A percentile compares a stretch with the other conserved stretches of the same genome.
Conservation (phyloP, 2,329 filamentous ascomycete genomes). For the Pseudocercospora cruenta region DNA sequence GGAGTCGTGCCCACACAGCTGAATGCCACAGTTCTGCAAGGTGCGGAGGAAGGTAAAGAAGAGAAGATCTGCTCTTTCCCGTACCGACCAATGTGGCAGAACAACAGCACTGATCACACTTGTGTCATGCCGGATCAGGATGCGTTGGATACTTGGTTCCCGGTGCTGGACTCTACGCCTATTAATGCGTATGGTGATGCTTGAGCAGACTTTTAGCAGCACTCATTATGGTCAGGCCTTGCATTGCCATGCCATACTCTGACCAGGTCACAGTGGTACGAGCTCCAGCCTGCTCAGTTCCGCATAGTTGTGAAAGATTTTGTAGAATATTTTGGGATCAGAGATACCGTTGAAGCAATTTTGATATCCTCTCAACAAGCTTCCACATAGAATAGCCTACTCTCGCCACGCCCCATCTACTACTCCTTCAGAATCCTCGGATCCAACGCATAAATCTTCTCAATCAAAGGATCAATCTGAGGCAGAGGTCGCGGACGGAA, state of each 20-base stretch:
- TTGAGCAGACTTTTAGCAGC: not conserved
- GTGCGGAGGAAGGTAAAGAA: slow-evolving; percentile 12
- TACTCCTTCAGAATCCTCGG: not conserved
- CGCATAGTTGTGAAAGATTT: not conserved
- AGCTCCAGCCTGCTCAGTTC: not conserved
- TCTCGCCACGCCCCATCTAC: not conserved
- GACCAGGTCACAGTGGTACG: too few relatives aligned
- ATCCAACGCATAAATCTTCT: not conserved
- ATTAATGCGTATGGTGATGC: slow-evolving; percentile 17
- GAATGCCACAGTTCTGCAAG: slow-evolving; percentile 21
- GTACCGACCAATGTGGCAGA: slow-evolving; percentile 18
- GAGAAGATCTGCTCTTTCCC: slow-evolving; percentile 21
- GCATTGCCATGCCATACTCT: not conserved
- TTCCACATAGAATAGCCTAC: not conserved
- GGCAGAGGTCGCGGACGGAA: not conserved
- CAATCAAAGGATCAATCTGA: not conserved
- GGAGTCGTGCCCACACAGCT: slow-evolving; percentile 20
- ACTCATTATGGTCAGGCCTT: not conserved
- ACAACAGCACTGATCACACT: not conserved
- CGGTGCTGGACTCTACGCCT: slow-evolving; percentile 20
- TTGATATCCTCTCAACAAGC: not conserved
- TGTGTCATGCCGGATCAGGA: slow-evolving; percentile 34
- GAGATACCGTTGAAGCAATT: not conserved
- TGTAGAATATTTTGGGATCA: not conserved
- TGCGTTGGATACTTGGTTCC: slow-evolving; percentile 23